These are phyloP conservation scores for Phytophthora podocarpi DNA, from an alignment of 352 stramenopile genomes.

Conservation along the genomic window DNA sequence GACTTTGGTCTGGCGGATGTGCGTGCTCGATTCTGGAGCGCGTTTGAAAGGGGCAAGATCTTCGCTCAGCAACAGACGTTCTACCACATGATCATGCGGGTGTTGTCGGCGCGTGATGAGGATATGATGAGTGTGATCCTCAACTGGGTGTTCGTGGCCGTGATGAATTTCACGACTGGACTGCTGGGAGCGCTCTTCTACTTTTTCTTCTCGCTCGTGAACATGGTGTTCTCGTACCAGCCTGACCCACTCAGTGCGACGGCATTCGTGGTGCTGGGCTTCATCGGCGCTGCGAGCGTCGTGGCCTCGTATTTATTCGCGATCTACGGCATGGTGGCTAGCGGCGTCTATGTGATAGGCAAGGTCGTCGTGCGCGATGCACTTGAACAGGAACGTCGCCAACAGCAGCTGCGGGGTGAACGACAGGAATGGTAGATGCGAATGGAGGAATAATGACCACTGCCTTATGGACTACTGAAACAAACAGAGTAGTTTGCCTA, in stretches of 20 bases:
- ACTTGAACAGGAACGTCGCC: constrained; percentile 73
- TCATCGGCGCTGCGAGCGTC: constrained; percentile 77
- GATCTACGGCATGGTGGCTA: constrained; percentile 88
- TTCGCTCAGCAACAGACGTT: constrained; percentile 90
- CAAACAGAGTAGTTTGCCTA: too few species aligned
- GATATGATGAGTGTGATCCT: constrained; percentile 79
- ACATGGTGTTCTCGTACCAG: constrained; percentile 87
- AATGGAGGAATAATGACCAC: not conserved
- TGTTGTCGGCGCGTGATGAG: constrained; percentile 73
- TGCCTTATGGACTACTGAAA: not conserved
- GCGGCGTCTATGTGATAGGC: constrained; percentile 76
- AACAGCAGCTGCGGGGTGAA: constrained; percentile 55
- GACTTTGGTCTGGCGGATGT: constrained; percentile 84
- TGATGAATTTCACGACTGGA: constrained; percentile 91
- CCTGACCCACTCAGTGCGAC: constrained; percentile 76
- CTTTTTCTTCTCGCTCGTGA: constrained; percentile 84
- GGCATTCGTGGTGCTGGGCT: constrained; percentile 75
- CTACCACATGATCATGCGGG: constrained; percentile 83
- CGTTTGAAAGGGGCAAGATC: constrained; percentile 85
- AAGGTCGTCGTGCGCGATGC: constrained; percentile 80
- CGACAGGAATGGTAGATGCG: constrained; percentile 37
- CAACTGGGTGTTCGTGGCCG: constrained; percentile 83
- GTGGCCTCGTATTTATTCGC: constrained; percentile 87
- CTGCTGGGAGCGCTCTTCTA: constrained; percentile 83
- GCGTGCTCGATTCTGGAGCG: constrained; percentile 76